Conservation (phyloP, 148 eudicot species). For the Fagopyrum homotropicum region DNA sequence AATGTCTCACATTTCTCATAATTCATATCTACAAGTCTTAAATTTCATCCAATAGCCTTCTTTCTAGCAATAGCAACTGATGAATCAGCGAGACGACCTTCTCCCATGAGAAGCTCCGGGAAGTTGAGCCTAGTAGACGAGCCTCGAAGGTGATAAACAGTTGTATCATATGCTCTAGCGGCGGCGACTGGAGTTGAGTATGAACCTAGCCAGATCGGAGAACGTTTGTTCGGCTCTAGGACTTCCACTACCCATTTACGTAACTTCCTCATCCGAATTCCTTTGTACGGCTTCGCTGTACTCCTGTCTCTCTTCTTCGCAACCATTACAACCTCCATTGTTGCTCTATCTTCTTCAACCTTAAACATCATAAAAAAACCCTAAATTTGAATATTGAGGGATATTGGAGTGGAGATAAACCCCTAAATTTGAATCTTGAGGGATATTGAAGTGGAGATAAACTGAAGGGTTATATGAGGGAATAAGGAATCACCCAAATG, state of each 20-base stretch:
- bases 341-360: constrained; percentile 10
- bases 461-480: not conserved
- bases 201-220: constrained; percentile 89
- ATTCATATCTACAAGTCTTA: no score
- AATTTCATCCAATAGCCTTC: constrained; percentile 83
- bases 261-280: constrained; percentile 95
- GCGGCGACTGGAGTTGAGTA: constrained; percentile 77
- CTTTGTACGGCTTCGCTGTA: constrained; percentile 64
- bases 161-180: constrained; percentile 87
- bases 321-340: constrained; percentile 29
- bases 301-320: constrained; percentile 28
- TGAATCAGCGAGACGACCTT: constrained; percentile 24
- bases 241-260: constrained; percentile 98
- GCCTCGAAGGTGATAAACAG: constrained; percentile 77
- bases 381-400: no score
- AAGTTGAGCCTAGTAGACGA: constrained; percentile 70
- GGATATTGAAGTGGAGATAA: not conserved
- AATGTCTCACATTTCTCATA: no score
- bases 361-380: not conserved
- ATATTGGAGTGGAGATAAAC: not conserved
- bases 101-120: constrained; percentile 47
- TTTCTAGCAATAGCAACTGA: constrained; percentile 57
- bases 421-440: no score
- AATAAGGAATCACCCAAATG: constrained; percentile 40
- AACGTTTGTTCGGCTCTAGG: constrained; percentile 80